Evolutionary conservation across 495 filamentous ascomycete species (phyloP).

Genomic region (Entonaema liquescens): DNA sequence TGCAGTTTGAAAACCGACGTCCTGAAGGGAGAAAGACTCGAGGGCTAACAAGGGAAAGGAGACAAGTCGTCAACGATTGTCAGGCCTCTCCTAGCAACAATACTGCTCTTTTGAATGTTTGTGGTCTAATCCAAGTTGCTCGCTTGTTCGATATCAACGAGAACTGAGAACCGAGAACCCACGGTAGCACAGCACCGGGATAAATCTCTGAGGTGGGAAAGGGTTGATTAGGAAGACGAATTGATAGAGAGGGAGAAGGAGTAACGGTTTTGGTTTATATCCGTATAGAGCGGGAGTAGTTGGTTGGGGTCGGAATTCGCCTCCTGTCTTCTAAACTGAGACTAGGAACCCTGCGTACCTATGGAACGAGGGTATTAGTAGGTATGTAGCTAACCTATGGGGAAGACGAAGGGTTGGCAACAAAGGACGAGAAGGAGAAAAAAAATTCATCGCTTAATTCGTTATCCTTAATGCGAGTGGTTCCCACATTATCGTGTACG

Average conservation of each 20-base stretch:
- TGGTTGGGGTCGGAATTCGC: slow-evolving; percentile 1
- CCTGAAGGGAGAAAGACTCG: no score
- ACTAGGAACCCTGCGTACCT: not conserved
- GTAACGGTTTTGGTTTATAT: slow-evolving; percentile 1
- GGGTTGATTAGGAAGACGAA: slow-evolving; percentile 7
- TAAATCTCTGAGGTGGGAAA: not conserved
- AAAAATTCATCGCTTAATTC: slow-evolving; percentile 5
- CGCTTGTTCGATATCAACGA: slow-evolving; percentile 14
- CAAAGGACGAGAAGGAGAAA: not conserved
- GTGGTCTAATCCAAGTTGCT: not conserved
- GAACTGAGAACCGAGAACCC: slow-evolving; percentile 8
- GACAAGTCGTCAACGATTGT: not conserved
- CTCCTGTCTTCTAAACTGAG: slow-evolving; percentile 11
- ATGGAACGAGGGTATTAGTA: not conserved
- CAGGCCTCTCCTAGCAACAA: not conserved
- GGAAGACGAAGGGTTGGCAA: not conserved
- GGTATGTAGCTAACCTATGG: slow-evolving; percentile 12
- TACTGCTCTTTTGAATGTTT: not conserved
- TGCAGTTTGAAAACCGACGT: no score
- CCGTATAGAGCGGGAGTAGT: not conserved
- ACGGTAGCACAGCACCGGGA: slow-evolving; percentile 28
- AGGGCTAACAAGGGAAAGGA: no score
- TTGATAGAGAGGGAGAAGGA: not conserved
- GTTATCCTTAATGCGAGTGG: not conserved
- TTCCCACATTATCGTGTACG: not conserved